Base-by-base conservation (phyloP, 2,329 filamentous ascomycete species). In the Ustulina deusta region DNA sequence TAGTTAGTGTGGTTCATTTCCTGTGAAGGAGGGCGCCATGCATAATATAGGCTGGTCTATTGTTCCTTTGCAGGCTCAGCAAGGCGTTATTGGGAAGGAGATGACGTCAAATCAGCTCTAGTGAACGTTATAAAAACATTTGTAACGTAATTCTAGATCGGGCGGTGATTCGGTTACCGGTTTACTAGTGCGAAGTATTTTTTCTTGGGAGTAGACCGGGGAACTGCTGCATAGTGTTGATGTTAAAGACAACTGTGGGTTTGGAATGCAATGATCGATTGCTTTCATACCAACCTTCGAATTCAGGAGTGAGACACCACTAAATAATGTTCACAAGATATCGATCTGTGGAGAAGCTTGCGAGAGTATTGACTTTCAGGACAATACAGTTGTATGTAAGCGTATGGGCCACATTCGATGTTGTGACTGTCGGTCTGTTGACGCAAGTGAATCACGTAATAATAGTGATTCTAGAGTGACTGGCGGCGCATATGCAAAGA, bases 41-140 rank as follows among this genome's bases (percentile, higher is more conserved):
- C 64, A 64, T 59, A 54, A 49, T 66, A 61, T 64, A 57, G 56
- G 38, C 46, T 60, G 46, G 57, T 56, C 42, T 68, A 65, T 68
- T 61, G 60, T 60, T 58, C 44, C 17, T 42, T 54, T 67, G 58
- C 36, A 69, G 65, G 51, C 17, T 38, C n/a, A 61, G 51, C 42
- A 61, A 68, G 55, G 48, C 38, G 40, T 46, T 36, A 13, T 32
- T 25, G 10, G 25, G 42, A 29, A 22, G 20, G 15, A 61, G 34
- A 27, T 34, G 20, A 25, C 20, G 36, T 32, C 58, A n/a, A 32
- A 36, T 56, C 49, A 48, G 54, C 44, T 48, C 25, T 42, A 44
- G 55, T 48, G 17, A 6, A 56, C 44, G 38, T 29, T 36, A 9
- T 48, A 15, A 29, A 20, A 40, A 27, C 51, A 25, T 15, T 29